phyloP scores from a whole-genome alignment of 768 basidiomycete species.

The Cystofilobasidium ferigula region DNA sequence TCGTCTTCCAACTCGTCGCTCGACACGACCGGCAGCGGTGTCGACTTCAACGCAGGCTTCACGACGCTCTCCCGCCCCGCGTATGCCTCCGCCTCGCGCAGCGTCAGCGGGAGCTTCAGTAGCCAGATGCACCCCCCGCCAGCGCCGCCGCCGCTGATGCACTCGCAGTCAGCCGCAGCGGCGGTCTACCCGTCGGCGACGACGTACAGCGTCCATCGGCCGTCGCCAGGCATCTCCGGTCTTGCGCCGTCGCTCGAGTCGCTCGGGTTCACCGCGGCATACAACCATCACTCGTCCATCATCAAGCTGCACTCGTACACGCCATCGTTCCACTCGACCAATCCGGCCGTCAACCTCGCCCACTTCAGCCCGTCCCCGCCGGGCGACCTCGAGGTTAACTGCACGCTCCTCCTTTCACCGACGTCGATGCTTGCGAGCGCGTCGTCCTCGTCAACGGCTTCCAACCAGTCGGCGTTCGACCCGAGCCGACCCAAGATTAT shows the following conservation, averaged over 20 bases:
- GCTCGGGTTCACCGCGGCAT: conserved; percentile 4
- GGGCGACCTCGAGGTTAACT: conserved; percentile 10
- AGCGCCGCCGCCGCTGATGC: too few relatives aligned
- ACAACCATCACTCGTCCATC: conserved; percentile 14
- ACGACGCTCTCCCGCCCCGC: neutral
- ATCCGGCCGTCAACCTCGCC: neutral
- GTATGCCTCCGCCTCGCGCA: neutral
- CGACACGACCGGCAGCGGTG: neutral
- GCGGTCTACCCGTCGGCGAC: neutral
- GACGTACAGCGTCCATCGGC: neutral
- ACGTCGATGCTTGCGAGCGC: conserved; percentile 4
- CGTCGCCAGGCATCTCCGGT: neutral
- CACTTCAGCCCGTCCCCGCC: neutral
- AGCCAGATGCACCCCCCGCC: too few relatives aligned
- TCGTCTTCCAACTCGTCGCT: conserved; percentile 7
- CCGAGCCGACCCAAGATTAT: conserved; percentile 9
- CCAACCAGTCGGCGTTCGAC: conserved; percentile 2
- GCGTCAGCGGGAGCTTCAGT: neutral
- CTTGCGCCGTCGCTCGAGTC: neutral
- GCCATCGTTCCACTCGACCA: neutral
- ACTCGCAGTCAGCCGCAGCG: neutral
- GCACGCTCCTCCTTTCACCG: conserved; percentile 17
- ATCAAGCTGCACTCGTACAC: conserved; percentile 21
- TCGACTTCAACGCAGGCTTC: neutral
- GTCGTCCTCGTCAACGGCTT: neutral